Conservation (phyloP, 306 rosid genomes). For the Pyrus pyrifolia region DNA sequence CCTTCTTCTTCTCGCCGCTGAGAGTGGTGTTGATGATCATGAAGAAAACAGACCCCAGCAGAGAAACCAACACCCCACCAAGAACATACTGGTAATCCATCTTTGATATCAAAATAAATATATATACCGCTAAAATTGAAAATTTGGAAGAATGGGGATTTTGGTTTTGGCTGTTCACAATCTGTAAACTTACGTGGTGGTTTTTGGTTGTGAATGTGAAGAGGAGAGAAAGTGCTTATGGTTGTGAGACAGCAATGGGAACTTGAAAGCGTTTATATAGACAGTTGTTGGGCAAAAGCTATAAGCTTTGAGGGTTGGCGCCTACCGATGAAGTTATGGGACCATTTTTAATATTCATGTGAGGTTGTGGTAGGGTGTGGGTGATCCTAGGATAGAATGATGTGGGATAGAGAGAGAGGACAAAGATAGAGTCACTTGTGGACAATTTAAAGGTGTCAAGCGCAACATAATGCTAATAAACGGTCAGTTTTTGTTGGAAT, state of each 20-base stretch:
- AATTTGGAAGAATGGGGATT: neutral
- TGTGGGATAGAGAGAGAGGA: neutral
- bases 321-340: neutral
- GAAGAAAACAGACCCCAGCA: constrained; percentile 33
- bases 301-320: neutral
- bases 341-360: neutral
- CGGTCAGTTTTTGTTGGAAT: neutral
- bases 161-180: neutral
- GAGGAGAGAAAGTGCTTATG: neutral
- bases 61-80: constrained; percentile 42
- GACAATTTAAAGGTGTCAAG: neutral
- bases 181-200: neutral
- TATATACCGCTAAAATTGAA: neutral
- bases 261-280: neutral
- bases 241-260: neutral
- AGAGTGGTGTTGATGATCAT: constrained; percentile 12
- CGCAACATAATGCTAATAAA: neutral
- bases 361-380: neutral
- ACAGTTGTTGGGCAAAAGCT: neutral
- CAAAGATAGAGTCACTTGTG: neutral
- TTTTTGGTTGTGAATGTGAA: neutral
- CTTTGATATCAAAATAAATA: neutral
- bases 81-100: constrained; percentile 44
- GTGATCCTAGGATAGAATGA: neutral
- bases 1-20: constrained; percentile 23